Percentiles rank a stretch among this genome's conserved stretches.
phyloP scores from a whole-genome alignment of 2,329 filamentous ascomycete species.

The Neonectria coccinea region DNA sequence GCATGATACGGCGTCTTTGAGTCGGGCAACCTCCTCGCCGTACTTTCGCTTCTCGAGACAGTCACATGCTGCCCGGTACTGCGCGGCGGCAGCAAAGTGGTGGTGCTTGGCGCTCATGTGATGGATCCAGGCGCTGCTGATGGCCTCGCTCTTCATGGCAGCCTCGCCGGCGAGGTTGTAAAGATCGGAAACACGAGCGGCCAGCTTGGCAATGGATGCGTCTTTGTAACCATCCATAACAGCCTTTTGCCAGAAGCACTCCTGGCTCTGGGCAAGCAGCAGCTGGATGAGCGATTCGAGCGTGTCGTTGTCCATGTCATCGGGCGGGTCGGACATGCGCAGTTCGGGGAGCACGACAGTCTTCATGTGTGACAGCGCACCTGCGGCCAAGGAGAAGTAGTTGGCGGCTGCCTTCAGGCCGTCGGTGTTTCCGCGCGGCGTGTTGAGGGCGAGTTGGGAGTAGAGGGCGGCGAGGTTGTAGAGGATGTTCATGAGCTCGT shows the following conservation, averaged over 20 bases:
- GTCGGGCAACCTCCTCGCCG: constrained; percentile 90
- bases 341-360: constrained; percentile 83
- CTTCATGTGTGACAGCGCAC: constrained; percentile 83
- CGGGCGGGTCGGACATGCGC: constrained; percentile 82
- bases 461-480: constrained; percentile 96
- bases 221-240: constrained; percentile 96
- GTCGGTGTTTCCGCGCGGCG: constrained; percentile 81
- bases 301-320: constrained; percentile 94
- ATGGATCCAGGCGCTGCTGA: constrained; percentile 97
- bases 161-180: constrained; percentile 88
- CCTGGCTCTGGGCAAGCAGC: constrained; percentile 91
- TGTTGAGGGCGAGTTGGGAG: constrained; percentile 87
- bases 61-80: constrained; percentile 90
- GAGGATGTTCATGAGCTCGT: constrained; percentile 91
- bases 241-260: constrained; percentile 98
- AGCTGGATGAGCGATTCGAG: constrained; percentile 86
- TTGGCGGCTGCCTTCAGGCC: constrained; percentile 89
- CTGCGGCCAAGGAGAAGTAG: constrained; percentile 89
- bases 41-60: constrained; percentile 94
- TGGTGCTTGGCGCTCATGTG: constrained; percentile 97
- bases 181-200: constrained; percentile 88
- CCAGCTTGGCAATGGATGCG: constrained; percentile 88
- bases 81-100: constrained; percentile 95
- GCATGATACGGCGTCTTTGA: constrained; percentile 84
- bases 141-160: constrained; percentile 87